A percentile compares a stretch with the other conserved stretches of the same genome.
Conservation (phyloP, 202 grass and related monocot species). For the Schoenoplectus tabernaemontani region DNA sequence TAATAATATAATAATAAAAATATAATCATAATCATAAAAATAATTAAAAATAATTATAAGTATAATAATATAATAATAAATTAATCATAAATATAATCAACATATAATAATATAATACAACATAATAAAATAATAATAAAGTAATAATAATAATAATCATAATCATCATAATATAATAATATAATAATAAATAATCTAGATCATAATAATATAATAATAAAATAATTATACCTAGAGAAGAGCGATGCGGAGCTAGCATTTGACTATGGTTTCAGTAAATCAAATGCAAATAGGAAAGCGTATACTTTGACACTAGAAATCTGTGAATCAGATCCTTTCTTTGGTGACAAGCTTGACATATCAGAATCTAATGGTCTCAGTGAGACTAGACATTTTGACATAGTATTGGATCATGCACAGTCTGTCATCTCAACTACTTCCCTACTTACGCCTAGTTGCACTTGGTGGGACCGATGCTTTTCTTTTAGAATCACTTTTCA, state of each 20-base stretch:
- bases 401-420: constrained; percentile 45
- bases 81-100: no score
- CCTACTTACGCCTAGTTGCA: constrained; percentile 72
- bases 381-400: constrained; percentile 73
- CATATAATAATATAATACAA: no score
- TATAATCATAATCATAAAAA: no score
- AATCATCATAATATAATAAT: no score
- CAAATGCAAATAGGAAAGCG: constrained; percentile 49
- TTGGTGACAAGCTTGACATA: constrained; percentile 86
- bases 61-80: no score
- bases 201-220: no score
- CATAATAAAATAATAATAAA: no score
- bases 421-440: constrained; percentile 65
- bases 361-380: constrained; percentile 72
- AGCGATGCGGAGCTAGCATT: constrained; percentile 85
- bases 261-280: constrained; percentile 74
- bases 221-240: constrained; percentile 57
- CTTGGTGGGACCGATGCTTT: constrained; percentile 91
- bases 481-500: constrained; percentile 84
- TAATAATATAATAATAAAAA: no score
- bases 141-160: no score
- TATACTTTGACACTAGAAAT: constrained; percentile 89
- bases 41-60: no score
- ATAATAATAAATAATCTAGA: no score
- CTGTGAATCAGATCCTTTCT: constrained; percentile 80